Evolutionary conservation across 805 yeast species (phyloP).

Genomic region (Lachancea kluyveri): DNA sequence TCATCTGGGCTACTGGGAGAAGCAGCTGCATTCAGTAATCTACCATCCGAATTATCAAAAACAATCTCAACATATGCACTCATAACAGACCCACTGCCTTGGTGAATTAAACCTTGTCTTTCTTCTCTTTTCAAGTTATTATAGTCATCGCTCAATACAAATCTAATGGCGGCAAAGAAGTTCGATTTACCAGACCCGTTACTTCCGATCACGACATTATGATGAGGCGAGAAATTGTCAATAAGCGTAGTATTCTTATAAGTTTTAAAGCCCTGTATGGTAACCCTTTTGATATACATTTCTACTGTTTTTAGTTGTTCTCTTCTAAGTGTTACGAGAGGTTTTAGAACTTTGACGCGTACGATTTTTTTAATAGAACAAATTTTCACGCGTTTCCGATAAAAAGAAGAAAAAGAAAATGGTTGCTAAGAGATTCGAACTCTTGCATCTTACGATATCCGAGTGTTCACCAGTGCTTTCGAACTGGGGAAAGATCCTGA

Average conservation of each 20-base stretch:
- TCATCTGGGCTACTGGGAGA: conserved; percentile 38
- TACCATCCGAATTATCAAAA: conserved; percentile 71
- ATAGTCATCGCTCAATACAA: conserved; percentile 86
- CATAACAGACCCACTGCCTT: conserved; percentile 84
- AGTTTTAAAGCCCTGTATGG: conserved; percentile 90
- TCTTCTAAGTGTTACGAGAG: neutral
- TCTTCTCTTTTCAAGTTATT: conserved; percentile 80
- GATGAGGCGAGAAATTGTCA: conserved; percentile 70
- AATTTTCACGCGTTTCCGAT: neutral
- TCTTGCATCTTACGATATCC: conserved; percentile 32
- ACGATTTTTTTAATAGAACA: neutral
- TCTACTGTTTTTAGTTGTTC: conserved; percentile 1
- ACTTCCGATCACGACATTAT: conserved; percentile 84
- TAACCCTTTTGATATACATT: conserved; percentile 46
- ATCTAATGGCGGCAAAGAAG: conserved; percentile 90
- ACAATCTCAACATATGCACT: conserved; percentile 89
- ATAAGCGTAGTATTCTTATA: conserved; percentile 77
- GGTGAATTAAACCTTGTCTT: conserved; percentile 80
- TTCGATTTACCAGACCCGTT: conserved; percentile 98
- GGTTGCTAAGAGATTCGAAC: conserved; percentile 32
- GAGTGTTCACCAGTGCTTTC: conserved; percentile 19
- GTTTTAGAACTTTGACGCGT: conserved; percentile 1
- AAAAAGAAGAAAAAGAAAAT: conserved; percentile 11
- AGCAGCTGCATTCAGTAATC: conserved; percentile 55
- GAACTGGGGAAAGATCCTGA: conserved; percentile 15